Evolutionary conservation across 2,329 filamentous ascomycete species (phyloP).

Genomic region (Periglandula ipomoeae): DNA sequence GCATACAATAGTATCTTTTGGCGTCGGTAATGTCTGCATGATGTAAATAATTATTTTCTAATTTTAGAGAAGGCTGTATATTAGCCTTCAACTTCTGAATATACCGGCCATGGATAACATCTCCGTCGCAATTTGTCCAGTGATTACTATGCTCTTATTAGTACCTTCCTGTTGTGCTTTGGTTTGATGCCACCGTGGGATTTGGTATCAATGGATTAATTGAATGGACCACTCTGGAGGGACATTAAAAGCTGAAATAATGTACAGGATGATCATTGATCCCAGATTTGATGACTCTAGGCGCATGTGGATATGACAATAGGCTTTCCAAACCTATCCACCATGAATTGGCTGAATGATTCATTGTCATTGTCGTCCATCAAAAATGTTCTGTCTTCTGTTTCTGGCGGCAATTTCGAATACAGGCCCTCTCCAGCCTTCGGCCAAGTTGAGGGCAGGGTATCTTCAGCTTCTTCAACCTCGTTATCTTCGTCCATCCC

Average conservation of each 20-base stretch:
- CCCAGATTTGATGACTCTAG: slow-evolving; percentile 9
- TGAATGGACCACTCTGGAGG: no score
- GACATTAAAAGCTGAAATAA: no score
- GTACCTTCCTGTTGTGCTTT: no score
- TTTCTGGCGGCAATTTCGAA: slow-evolving; percentile 26
- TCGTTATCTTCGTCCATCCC: background rate
- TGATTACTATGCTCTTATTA: no score
- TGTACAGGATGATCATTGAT: no score
- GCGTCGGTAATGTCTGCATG: slow-evolving; percentile 7
- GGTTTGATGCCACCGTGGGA: no score
- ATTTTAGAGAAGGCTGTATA: background rate
- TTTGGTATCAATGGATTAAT: no score
- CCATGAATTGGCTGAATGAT: slow-evolving; percentile 34
- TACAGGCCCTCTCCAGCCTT: slow-evolving; percentile 31
- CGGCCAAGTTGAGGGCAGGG: slow-evolving; percentile 31
- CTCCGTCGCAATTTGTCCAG: background rate
- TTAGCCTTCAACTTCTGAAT: background rate
- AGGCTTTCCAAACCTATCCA: slow-evolving; percentile 28
- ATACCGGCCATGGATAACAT: slow-evolving; percentile 1
- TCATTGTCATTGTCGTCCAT: slow-evolving; percentile 32
- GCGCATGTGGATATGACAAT: slow-evolving; percentile 22
- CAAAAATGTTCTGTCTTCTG: slow-evolving; percentile 26
- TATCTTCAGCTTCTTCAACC: slow-evolving; percentile 8
- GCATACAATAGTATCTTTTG: slow-evolving; percentile 2
- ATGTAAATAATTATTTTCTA: slow-evolving; percentile 9